Conservation (phyloP, 805 yeast genomes). For the Teunomyces kruisii region DNA sequence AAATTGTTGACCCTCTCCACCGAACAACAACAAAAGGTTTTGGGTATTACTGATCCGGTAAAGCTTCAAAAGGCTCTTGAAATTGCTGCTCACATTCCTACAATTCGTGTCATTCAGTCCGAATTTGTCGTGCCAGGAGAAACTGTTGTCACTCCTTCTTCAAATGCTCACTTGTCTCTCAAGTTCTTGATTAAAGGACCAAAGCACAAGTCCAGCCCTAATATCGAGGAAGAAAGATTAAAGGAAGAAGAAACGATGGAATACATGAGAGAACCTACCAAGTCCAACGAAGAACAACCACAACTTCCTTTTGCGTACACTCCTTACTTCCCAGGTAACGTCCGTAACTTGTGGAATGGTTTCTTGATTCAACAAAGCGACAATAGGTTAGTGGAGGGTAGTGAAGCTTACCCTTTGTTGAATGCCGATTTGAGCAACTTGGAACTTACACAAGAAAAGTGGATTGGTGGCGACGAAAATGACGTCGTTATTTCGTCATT, state of each 20-base stretch:
- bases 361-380: conserved; percentile 73
- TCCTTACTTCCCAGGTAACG: conserved; percentile 68
- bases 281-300: conserved; percentile 68
- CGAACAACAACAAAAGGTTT: conserved; percentile 51
- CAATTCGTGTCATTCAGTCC: conserved; percentile 64
- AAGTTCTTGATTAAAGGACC: conserved; percentile 78
- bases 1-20: conserved; percentile 63
- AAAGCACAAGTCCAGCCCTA: conserved; percentile 57
- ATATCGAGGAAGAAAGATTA: conserved; percentile 38
- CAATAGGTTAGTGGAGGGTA: conserved; percentile 67
- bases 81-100: conserved; percentile 67
- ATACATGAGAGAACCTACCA: conserved; percentile 68
- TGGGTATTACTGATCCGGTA: conserved; percentile 51
- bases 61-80: conserved; percentile 49
- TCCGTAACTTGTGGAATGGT: conserved; percentile 62
- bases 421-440: conserved; percentile 58
- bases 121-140: conserved; percentile 89
- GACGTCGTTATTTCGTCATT: conserved; percentile 62
- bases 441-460: conserved; percentile 51
- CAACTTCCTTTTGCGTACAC: conserved; percentile 61
- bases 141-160: conserved; percentile 55
- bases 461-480: conserved; percentile 39
- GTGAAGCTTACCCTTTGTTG: conserved; percentile 52
- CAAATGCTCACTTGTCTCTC: conserved; percentile 71
- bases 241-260: conserved; percentile 65